Conservation (phyloP, 2,329 filamentous ascomycete species). For the Fusarium globosum region DNA sequence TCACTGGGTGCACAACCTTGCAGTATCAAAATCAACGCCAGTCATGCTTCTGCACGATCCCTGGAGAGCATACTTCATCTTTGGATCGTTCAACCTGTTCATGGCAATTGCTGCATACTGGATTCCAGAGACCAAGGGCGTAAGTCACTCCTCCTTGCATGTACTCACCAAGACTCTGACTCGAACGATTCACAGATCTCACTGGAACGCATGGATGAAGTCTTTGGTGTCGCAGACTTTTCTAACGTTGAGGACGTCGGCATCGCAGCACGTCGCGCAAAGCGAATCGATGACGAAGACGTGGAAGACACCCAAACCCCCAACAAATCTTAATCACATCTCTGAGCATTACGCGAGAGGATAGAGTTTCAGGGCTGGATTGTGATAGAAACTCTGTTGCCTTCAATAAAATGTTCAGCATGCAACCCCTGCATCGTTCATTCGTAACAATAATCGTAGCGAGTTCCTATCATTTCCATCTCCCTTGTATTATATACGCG, state of each 20-base stretch:
- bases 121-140: constrained; percentile 68
- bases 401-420: background rate
- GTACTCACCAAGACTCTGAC: background rate
- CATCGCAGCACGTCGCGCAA: constrained; percentile 8
- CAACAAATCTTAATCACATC: background rate
- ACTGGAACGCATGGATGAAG: constrained; percentile 34
- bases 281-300: constrained; percentile 25
- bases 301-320: constrained; percentile 7
- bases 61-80: constrained; percentile 66
- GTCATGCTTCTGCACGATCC: constrained; percentile 64
- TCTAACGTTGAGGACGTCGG: constrained; percentile 30
- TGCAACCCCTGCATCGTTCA: background rate
- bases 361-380: background rate
- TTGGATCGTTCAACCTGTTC: constrained; percentile 65
- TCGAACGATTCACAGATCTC: constrained; percentile 14
- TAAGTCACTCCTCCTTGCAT: constrained; percentile 36
- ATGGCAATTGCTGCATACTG: constrained; percentile 63
- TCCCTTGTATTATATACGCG: background rate
- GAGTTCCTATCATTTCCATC: background rate
- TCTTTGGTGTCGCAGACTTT: constrained; percentile 32
- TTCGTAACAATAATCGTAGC: background rate
- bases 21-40: constrained; percentile 69
- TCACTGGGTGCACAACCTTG: constrained; percentile 74
- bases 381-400: background rate
- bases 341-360: background rate